Base-by-base conservation (phyloP, 192 early-diverging fungal genomes). In the Backusella macrospora region DNA sequence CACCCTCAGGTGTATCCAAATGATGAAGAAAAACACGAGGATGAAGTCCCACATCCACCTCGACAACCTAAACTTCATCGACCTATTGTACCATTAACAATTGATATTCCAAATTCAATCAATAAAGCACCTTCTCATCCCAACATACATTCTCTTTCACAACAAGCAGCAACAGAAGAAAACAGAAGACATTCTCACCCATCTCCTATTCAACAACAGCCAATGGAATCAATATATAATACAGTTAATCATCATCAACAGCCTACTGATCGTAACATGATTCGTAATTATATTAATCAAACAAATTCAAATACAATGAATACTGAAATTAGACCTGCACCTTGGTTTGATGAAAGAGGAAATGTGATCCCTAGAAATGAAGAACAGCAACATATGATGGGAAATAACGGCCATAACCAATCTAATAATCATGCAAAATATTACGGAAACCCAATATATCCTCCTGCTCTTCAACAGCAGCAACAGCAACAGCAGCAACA, bases 91-190 rank as follows among this genome's bases (percentile, higher is more conserved):
- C 70, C 62, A 65, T 49, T 77, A 5, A 77, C 64, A 18, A 77
- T 77, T 42, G 76, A 77, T 67, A 77, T 77, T 65, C 76, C 76
- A 14, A 55, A 52, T 14, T 5, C 68, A 12, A 45, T 39, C 29
- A 71, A 67, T 23, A 48, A 43, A 10, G 48, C 37, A 49, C 62
- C 62, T 59, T 15, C 52, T n/a, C 47, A 46, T 4, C 21, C 52
- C 8, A 59, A 59, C 3, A 59, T 59, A 23, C 52, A 59, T 38
- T 6, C 7, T 18, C 12, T 18, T 8, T 43, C 59, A 18, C 74
- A 34, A 34, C 29, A 70, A 26, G 21, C 34, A 64, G 46, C 37
- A 4, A 66, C 38, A 23, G 73, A 65, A 13, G 73, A 65, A 21
- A 65, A 65, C 18, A 43, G 73, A 38, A 34, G 65, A 34, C 63